Evolutionary conservation across 108 stramenopile species (phyloP), one percentile per base, ranked within the genome.

Genomic region (Pinguiococcus pyrenoidosus): DNA sequence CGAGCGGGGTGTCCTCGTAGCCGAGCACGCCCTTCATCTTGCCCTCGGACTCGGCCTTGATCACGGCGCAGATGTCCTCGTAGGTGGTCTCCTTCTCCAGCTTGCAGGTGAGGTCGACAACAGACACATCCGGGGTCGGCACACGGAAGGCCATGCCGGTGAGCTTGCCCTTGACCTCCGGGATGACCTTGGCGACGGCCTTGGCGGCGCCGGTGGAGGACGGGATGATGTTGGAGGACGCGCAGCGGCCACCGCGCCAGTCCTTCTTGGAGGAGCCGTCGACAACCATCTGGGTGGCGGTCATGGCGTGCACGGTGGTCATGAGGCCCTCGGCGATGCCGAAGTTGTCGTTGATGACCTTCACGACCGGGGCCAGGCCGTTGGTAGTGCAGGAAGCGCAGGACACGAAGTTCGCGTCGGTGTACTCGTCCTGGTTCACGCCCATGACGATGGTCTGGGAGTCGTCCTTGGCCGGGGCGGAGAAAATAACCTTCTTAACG

Each of bases 301-400:
- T 98, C 87, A 91, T 88, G 83, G 96, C 92, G 78, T 98, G 96
- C 56, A 98, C 96, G 45, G 96, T 99, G 80, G 96, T 98, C 96
- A 98, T 98, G 71, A 98, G 90, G 46, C 83, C 92, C 71, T 88
- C 86, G 53, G 87, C 79, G 59, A 97, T 97, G 54, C 80, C 89
- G 71, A 83, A 97, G 58, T 81, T 82, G 69, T 97, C 95, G 69
- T 97, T 75, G 76, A 97, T 70, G 59, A 87, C 89, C 83, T 97
- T 93, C 47, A 92, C 95, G 77, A 91, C 84, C 51, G 95, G 87
- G 57, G 91, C 95, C 64, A 97, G 89, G 56, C 95, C 89, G 85
- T 97, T 97, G 84, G 95, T 97, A 67, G 95, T 97, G 80, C 95
- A 97, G 22, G 85, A 87, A 22, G 95, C 95, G 71, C 89, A 92